Evolutionary conservation across 108 stramenopile species (phyloP).

Genomic region (Stephanodiscus minutulus): DNA sequence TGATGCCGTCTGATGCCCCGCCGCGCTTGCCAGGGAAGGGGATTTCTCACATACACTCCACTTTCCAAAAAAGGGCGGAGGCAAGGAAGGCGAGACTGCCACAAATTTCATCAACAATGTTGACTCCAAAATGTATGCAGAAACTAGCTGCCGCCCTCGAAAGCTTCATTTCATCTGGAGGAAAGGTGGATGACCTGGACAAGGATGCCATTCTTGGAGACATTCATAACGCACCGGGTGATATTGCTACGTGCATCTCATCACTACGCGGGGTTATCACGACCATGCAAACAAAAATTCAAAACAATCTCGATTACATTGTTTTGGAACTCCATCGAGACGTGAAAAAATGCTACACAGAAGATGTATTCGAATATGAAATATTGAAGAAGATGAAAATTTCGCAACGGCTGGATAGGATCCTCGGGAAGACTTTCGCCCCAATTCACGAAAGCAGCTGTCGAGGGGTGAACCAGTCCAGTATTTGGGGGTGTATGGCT

Average conservation of each 20-base stretch:
- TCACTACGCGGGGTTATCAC: constrained; percentile 28
- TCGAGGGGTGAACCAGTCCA: constrained; percentile 86
- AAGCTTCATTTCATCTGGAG: constrained; percentile 64
- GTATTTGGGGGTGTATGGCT: constrained; percentile 90
- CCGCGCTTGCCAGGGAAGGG: constrained; percentile 41
- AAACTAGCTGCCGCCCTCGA: constrained; percentile 50
- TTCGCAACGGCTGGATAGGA: constrained; percentile 64
- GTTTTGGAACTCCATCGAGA: constrained; percentile 67
- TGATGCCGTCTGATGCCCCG: constrained; percentile 80
- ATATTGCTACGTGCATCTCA: constrained; percentile 36
- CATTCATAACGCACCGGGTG: constrained; percentile 43
- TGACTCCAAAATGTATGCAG: constrained; percentile 59
- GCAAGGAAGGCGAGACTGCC: constrained; percentile 62
- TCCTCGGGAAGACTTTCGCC: constrained; percentile 72
- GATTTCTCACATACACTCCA: constrained; percentile 44
- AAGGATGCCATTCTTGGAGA: constrained; percentile 61
- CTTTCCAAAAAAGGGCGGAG: constrained; percentile 59
- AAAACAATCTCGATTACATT: constrained; percentile 57
- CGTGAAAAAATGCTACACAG: constrained; percentile 70
- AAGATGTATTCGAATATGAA: constrained; percentile 65
- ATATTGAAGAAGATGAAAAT: constrained; percentile 60
- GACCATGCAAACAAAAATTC: constrained; percentile 27
- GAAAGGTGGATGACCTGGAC: constrained; percentile 72
- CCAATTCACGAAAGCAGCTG: constrained; percentile 78
- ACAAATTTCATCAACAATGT: constrained; percentile 63